Base-by-base conservation (phyloP, 495 filamentous ascomycete genomes). In the Neurospora tetrasperma region DNA sequence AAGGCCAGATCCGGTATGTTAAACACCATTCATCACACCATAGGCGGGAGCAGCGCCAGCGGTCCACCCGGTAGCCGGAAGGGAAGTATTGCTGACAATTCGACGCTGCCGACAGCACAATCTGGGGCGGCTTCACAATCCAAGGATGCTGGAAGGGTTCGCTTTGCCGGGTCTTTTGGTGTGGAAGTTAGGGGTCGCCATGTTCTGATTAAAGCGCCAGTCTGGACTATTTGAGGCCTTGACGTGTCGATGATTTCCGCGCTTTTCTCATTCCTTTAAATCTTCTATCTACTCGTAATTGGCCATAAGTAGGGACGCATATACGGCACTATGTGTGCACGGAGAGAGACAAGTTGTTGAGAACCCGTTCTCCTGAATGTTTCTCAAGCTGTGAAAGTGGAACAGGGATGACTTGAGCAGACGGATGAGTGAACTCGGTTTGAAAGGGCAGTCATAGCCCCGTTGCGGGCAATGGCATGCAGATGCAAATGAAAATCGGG, bases 181-280 rank as follows among this genome's bases (percentile, higher is more conserved):
- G 91, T 97, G 10, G 93, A 97, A 81, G 93, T 98, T 8, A 85
- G 94, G 73, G 91, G 92, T 3, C 85, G 91, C 75, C 93, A 91
- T 79, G 91, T 97, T 71, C 82, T 99, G 77, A 85, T 91, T 23
- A 97, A 97, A 84, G 91, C 96, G 46, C 94, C 96, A 18, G 93
- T 98, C n/a, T 99, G 92, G 89, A 83, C 87, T 39, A 76, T 91
- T 20, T 85, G 83, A 71, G 54, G 27, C 54, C 27, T 35, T 66
- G 54, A 38, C 54, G 54, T 7, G 12, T 27, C 5, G 43, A 10
- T n/a, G 8, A 46, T 46, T 20, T 46, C 9, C 0, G 9, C 43
- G 9, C 18, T 27, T 54, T 27, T 27, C 54, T 66, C 35, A 31
- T 3, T 35, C 23, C 14, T 8, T 31, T 35, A 18, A 66, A 35